phyloP scores from a whole-genome alignment of 495 filamentous ascomycete species.

The Neurospora africana region DNA sequence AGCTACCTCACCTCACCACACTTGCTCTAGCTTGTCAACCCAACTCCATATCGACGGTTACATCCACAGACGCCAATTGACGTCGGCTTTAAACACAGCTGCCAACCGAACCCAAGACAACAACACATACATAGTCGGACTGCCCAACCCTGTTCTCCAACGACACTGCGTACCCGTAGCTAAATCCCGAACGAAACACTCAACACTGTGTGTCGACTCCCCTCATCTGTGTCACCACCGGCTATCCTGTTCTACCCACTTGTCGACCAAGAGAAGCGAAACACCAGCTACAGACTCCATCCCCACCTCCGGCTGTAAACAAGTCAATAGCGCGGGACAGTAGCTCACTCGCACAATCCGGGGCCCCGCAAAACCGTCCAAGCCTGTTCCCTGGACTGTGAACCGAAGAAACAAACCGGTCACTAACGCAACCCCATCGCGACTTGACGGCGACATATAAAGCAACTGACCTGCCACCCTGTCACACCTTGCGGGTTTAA shows the following conservation, averaged over 20 bases:
- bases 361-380: background rate
- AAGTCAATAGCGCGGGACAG: background rate
- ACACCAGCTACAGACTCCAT: background rate
- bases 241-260: background rate
- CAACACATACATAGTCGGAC: background rate
- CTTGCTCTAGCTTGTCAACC: background rate
- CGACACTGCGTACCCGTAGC: background rate
- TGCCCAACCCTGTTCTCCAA: background rate
- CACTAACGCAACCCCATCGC: background rate
- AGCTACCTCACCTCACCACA: background rate
- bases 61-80: background rate
- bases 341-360: background rate
- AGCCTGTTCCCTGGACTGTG: background rate
- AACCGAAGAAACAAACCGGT: background rate
- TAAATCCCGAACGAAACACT: background rate
- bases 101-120: background rate
- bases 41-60: background rate
- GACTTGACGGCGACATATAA: slow-evolving; percentile 1
- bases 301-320: background rate
- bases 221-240: background rate
- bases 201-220: background rate
- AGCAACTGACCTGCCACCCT: background rate
- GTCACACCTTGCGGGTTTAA: background rate
- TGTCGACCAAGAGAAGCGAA: background rate
- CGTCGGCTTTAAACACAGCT: background rate